Evolutionary conservation across 2,329 filamentous ascomycete genomes (phyloP), one percentile per base, ranked within the genome.

Genomic region (Basipetospora chlamydospora): DNA sequence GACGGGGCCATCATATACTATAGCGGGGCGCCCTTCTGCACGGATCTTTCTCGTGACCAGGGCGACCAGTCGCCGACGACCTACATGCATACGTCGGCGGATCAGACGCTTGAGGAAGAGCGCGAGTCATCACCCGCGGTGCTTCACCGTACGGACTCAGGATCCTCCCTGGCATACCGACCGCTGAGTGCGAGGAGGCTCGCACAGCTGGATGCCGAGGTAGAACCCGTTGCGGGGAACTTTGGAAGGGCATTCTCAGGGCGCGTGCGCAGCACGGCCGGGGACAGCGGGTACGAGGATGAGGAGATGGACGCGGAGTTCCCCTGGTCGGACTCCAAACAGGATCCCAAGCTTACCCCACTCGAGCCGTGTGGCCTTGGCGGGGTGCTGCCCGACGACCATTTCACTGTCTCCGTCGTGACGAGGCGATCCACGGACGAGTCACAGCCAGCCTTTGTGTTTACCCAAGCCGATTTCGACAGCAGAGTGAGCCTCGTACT

Each of bases 1-100:
- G 74, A 81, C 40, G 84, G 83, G 7, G 76, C 80, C 1, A 80
- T 92, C 44, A 85, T 88, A 13, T 92, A 87, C 49, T 92, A 88
- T 52, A 83, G 70, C 41, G 81, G 80, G 18, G 79, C 80, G 2
- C 73, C 72, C 0, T 93, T 90, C 52, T 90, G 77, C 52, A 86
- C 77, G 1, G 85, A 93, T 51, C 57, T 90, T 3, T 82, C 77
- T 12, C 77, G 78, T 2, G 79, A 86, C 46, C 61, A 61, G 9
- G 65, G 64, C 2, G 64, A 66, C 16, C 42, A 54, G 2, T 66
- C 63, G 0, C 62, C 64, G 1, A 51, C 63, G 2, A 65, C 67
- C 1, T 61, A 69, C 40, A 55, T 67, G 54, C 23, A 11, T 4
- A 17, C 26, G 12, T 21, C 21, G 17, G 12, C 8, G 12, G 34